Percentiles rank a stretch among this genome's conserved stretches.
Conservation (phyloP, 257 asterid species). For the Jaltomata sinuosa region DNA sequence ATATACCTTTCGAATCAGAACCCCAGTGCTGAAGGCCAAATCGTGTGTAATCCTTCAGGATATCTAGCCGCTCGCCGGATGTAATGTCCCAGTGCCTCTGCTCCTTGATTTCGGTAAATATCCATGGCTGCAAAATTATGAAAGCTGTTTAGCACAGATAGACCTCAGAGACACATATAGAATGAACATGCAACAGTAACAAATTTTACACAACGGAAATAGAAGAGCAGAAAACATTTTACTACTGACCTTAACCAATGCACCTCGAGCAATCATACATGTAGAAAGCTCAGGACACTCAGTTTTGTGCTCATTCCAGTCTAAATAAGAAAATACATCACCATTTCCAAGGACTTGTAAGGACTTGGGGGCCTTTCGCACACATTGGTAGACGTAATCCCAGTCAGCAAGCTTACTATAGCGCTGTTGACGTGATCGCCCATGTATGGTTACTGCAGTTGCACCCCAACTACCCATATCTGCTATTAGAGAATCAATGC, state of each 20-base stretch:
- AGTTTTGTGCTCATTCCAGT: slow-evolving; percentile 70
- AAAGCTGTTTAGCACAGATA: neutral
- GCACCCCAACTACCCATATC: slow-evolving; percentile 91
- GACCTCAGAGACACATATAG: neutral
- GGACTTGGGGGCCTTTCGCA: slow-evolving; percentile 50
- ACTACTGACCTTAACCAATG: slow-evolving; percentile 64
- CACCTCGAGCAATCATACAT: slow-evolving; percentile 94
- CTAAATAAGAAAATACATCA: slow-evolving; percentile 75
- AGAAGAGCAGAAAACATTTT: neutral
- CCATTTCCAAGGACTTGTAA: slow-evolving; percentile 93
- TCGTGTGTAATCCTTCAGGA: slow-evolving; percentile 69
- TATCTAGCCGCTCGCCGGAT: slow-evolving; percentile 68
- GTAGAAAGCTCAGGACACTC: slow-evolving; percentile 85
- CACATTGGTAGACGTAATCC: slow-evolving; percentile 70
- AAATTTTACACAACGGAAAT: neutral
- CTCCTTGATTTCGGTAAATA: slow-evolving; percentile 94
- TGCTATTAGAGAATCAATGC: slow-evolving; percentile 70
- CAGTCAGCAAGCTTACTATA: slow-evolving; percentile 93
- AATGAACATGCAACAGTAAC: neutral
- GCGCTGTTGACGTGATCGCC: slow-evolving; percentile 94
- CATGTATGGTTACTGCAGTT: slow-evolving; percentile 81
- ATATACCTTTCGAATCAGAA: slow-evolving; percentile 82
- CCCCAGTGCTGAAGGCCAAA: slow-evolving; percentile 99
- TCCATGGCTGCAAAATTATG: slow-evolving; percentile 71
- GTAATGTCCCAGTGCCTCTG: slow-evolving; percentile 98